Conservation (phyloP, 2,329 filamentous ascomycete genomes). For the Gyromitra esculenta region DNA sequence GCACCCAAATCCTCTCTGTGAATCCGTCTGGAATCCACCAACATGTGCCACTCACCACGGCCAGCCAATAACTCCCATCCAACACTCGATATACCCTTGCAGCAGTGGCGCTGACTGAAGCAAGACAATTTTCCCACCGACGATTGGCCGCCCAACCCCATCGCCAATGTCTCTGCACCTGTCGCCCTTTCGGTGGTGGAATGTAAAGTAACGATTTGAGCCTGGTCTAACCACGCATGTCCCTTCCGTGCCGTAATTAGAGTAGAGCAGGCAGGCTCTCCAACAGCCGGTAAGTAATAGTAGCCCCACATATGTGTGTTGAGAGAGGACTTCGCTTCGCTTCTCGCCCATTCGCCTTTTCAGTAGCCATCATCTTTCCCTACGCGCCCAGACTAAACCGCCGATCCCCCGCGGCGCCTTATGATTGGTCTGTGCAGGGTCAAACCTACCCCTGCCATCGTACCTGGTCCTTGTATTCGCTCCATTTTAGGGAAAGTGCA, state of each 20-base stretch:
- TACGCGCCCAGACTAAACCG: constrained; percentile 38
- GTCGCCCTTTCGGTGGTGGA: neutral
- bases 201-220: constrained; percentile 3
- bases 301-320: constrained; percentile 16
- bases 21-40: neutral
- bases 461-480: neutral
- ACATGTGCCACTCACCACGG: neutral
- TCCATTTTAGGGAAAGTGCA: constrained; percentile 9
- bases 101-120: constrained; percentile 23
- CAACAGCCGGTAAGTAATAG: constrained; percentile 39
- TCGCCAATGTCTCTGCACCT: neutral
- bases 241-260: constrained; percentile 46
- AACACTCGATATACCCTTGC: constrained; percentile 1
- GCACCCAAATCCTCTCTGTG: neutral
- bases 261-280: neutral
- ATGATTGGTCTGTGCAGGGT: constrained; percentile 23
- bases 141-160: constrained; percentile 18
- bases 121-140: neutral
- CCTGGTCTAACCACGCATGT: constrained; percentile 25
- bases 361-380: constrained; percentile 21
- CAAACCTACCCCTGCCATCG: constrained; percentile 10
- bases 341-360: neutral
- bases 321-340: constrained; percentile 15
- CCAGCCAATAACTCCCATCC: constrained; percentile 22
- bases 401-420: constrained; percentile 22